Evolutionary conservation across 495 filamentous ascomycete species (phyloP).

Genomic region (Articulospora tetracladia): DNA sequence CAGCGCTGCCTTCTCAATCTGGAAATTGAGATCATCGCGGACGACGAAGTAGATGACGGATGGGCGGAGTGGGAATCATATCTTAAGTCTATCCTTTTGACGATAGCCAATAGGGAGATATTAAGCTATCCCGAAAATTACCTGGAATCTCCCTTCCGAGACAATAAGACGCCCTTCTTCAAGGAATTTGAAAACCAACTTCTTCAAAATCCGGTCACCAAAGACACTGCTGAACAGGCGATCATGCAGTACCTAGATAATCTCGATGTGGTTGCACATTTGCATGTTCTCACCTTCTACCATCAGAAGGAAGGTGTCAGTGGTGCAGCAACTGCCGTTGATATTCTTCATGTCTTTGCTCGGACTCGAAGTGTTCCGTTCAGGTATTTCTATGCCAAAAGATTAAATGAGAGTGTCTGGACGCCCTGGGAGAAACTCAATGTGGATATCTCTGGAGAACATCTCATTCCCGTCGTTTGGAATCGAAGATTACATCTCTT

Average conservation of each 20-base stretch:
- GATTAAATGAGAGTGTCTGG: background rate
- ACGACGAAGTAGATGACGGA: conserved; percentile 3
- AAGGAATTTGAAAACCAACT: conserved; percentile 27
- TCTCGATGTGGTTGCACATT: conserved; percentile 21
- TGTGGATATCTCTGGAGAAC: conserved; percentile 22
- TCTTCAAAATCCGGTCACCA: conserved; percentile 23
- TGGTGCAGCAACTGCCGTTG: background rate
- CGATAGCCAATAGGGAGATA: conserved; percentile 35
- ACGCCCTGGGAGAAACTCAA: conserved; percentile 19
- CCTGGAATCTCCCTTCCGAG: conserved; percentile 33
- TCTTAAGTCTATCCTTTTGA: conserved; percentile 25
- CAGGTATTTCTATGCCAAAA: conserved; percentile 13
- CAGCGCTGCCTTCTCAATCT: conserved; percentile 36
- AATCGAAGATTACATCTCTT: conserved; percentile 9
- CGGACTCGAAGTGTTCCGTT: conserved; percentile 10
- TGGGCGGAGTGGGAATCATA: conserved; percentile 27
- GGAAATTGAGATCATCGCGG: conserved; percentile 20
- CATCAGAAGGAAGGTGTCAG: background rate
- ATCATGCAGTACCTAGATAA: conserved; percentile 23
- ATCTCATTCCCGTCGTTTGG: conserved; percentile 7
- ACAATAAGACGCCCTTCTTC: conserved; percentile 34
- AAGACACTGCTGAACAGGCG: conserved; percentile 6
- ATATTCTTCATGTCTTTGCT: conserved; percentile 18
- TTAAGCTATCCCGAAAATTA: conserved; percentile 40
- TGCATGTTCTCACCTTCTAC: conserved; percentile 14